phyloP scores from a whole-genome alignment of 73 alveolate genomes.

The Stentor roeselii region DNA sequence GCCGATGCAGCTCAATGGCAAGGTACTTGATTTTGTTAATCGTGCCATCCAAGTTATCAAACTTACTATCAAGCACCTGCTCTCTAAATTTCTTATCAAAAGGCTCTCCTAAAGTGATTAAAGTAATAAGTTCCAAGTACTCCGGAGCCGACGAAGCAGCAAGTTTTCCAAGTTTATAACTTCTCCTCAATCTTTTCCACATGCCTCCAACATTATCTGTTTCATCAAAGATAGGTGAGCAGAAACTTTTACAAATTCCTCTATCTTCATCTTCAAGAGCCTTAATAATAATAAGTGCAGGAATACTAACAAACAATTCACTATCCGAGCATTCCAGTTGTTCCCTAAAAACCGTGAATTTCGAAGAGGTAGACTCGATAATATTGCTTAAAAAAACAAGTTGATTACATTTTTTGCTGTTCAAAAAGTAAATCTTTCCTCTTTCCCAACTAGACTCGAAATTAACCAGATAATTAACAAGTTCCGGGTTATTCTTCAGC shows the following conservation, averaged over 20 bases:
- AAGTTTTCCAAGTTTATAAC: background rate
- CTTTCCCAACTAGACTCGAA: constrained; percentile 84
- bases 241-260: no score
- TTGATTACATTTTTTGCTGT: background rate
- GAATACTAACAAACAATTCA: constrained; percentile 66
- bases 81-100: background rate
- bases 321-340: constrained; percentile 53
- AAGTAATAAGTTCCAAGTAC: background rate
- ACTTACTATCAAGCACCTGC: background rate
- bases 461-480: constrained; percentile 71
- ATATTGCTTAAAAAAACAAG: constrained; percentile 33
- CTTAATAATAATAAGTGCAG: constrained; percentile 56
- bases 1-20: background rate
- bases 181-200: background rate
- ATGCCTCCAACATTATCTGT: background rate
- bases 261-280: constrained; percentile 66
- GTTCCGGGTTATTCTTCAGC: constrained; percentile 83
- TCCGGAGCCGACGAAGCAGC: background rate
- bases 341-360: constrained; percentile 57
- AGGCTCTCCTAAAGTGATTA: background rate
- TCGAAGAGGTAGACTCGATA: constrained; percentile 69
- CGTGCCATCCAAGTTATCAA: background rate
- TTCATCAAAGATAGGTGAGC: background rate
- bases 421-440: constrained; percentile 72
- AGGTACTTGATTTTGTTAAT: background rate